Evolutionary conservation across 495 filamentous ascomycete species (phyloP), one percentile per base, ranked within the genome.

Genomic region (Xanthoparmelia taractica): DNA sequence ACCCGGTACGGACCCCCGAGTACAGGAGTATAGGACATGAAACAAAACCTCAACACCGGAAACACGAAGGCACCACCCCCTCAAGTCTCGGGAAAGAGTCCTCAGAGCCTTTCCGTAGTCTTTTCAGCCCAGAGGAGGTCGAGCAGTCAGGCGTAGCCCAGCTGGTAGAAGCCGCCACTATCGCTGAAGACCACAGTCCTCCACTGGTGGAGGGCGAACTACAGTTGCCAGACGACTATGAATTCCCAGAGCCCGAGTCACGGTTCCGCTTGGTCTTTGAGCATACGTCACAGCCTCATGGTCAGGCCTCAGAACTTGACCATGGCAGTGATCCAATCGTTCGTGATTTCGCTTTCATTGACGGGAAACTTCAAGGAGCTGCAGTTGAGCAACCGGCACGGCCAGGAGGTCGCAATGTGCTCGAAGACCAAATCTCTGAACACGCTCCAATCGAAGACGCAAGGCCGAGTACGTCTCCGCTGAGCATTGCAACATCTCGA

Each of bases 221-320:
- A 54, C 50, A 20, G 18, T 57, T 43, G 31, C 29, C 27, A 25
- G 38, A 34, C 4, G 38, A 43, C 50, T 54, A 54, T 29, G 27
- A 33, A 8, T 34, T 54, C 3, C 29, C 50, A 27, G 50, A 57
- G 60, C 37, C 50, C 37, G 38, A 63, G 20, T 37, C 13, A 45
- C 50, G 27, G 8, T 63, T 63, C 33, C 48, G 60, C 41, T 55
- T 63, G 6, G 52, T 63, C 38, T 63, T 57, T 38, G 60, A 57
- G 27, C 29, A 57, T 0, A 56, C 50, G 4, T 52, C 50, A 10
- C 60, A 57, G 20, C 60, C 52, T 45, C 48, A 7, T 43, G 50
- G 17, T 57, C 29, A 23, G 12, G 25, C 12, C 34, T 63, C 50
- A n/a, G 40, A 31, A 1, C n/a, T 8, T n/a, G 34, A 33, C 4